Percentiles rank a stretch among this genome's conserved stretches.
phyloP scores from a whole-genome alignment of 768 basidiomycete genomes.

The Termitomyces sp. region DNA sequence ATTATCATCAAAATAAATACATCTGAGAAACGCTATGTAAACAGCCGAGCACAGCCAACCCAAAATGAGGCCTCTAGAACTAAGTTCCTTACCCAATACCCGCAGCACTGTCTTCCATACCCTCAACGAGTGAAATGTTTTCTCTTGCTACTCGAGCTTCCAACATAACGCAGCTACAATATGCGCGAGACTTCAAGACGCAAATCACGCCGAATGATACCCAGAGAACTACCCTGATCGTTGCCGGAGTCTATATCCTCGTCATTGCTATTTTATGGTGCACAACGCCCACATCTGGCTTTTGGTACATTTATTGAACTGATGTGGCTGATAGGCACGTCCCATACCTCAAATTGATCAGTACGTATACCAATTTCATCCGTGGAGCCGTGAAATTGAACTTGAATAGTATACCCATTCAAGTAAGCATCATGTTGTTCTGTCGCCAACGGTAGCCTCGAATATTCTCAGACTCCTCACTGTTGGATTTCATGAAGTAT shows the following conservation, averaged over 20 bases:
- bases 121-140: slow-evolving; percentile 7
- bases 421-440: slow-evolving; percentile 50
- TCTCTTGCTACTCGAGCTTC: slow-evolving; percentile 2
- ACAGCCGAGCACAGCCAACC: slow-evolving; percentile 10
- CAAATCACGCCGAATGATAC: slow-evolving; percentile 62
- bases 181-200: slow-evolving; percentile 33
- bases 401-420: slow-evolving; percentile 74
- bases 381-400: not conserved
- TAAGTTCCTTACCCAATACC: not conserved
- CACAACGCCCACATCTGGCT: slow-evolving; percentile 12
- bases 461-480: slow-evolving; percentile 56
- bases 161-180: slow-evolving; percentile 15
- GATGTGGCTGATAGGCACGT: not conserved
- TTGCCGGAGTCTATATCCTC: slow-evolving; percentile 70
- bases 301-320: not conserved
- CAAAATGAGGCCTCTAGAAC: not conserved
- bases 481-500: slow-evolving; percentile 84
- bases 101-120: not conserved
- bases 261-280: slow-evolving; percentile 79
- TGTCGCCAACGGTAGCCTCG: not conserved
- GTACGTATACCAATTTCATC: slow-evolving; percentile 34
- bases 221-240: slow-evolving; percentile 71
- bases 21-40: not conserved
- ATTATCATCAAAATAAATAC: no score
- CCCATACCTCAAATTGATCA: slow-evolving; percentile 4